Evolutionary conservation across 192 early-diverging fungal species (phyloP).

Genomic region (Umbelopsis vinacea): DNA sequence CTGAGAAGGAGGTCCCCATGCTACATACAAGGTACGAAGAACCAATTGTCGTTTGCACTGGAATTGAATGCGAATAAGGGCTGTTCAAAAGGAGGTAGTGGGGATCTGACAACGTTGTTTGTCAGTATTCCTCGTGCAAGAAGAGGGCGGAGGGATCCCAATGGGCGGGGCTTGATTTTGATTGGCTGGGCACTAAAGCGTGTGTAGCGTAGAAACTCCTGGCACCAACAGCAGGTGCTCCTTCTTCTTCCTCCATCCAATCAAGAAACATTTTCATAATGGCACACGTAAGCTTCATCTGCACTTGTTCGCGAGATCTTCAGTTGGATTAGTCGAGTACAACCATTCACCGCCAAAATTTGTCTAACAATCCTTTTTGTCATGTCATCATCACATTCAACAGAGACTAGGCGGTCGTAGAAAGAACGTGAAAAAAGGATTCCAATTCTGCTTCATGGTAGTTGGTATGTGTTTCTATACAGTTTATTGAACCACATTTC

Average conservation of each 20-base stretch:
- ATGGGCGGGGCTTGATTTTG: conserved; percentile 14
- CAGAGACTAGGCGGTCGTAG: conserved; percentile 70
- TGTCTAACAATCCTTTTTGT: conserved; percentile 10
- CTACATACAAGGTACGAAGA: no score
- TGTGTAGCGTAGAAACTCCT: conserved; percentile 24
- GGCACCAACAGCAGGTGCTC: conserved; percentile 9
- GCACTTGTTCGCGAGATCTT: neutral
- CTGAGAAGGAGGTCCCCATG: neutral
- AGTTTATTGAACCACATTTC: neutral
- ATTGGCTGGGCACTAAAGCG: conserved; percentile 10
- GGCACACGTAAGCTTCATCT: conserved; percentile 32
- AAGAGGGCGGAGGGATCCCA: conserved; percentile 13
- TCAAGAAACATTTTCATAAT: conserved; percentile 26
- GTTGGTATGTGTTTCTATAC: conserved; percentile 65
- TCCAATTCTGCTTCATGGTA: conserved; percentile 97
- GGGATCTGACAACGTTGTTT: conserved; percentile 16
- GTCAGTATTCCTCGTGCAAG: conserved; percentile 6
- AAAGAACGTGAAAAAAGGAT: conserved; percentile 96
- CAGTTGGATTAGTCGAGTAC: neutral
- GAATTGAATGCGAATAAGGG: neutral
- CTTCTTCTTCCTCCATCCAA: conserved; percentile 9
- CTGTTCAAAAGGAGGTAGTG: neutral
- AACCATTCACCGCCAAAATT: neutral
- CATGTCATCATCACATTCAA: conserved; percentile 47
- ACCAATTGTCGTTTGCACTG: neutral